Base-by-base conservation (phyloP, 2,329 filamentous ascomycete species). In the Leptographium galeiforme region DNA sequence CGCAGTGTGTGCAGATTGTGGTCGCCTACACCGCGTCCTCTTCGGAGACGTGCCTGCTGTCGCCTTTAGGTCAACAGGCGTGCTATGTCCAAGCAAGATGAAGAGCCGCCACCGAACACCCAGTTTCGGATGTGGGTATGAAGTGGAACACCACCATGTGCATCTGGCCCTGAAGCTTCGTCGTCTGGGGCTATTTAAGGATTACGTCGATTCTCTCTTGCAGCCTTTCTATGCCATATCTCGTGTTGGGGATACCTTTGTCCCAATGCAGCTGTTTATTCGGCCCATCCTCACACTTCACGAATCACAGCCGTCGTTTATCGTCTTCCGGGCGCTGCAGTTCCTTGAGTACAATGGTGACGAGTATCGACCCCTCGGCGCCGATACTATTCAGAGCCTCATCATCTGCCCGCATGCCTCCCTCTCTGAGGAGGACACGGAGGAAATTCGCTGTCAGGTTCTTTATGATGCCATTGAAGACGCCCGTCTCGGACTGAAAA, bases 101-200 rank as follows among this genome's bases (percentile, higher is more conserved):
- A 12, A 19, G 32, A 13, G 3, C 4, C 18, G 13, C 12, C 32
- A 16, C 3, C 40, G 18, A 7, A 13, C 14, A n/a, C 49, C 53
- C 18, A 30, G 18, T 19, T 32, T 54, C 14, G 49, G 25, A 8
- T 38, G 30, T 16, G 53, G 49, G 4, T 54, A 54, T 32, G 38
- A 38, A 6, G n/a, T 54, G 44, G 53, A 54, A 38, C 18, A 54
- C 36, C 53, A 51, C 39, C 53, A 54, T 45, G 48, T 51, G 8
- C 53, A 54, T 14, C 38, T 51, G 8, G 53, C 53, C 4, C 45
- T 54, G 19, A 54, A 54, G 39, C 19, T 51, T 10, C 30, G 36
- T 14, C 53, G 53, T 33, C 44, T 44, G 5, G 39, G 45, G 6
- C 44, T 36, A 5, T 12, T 48, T 4, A 14, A 6, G 2, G 32